Base-by-base conservation (phyloP, 805 yeast genomes). In the Ascoidea rubescens region DNA sequence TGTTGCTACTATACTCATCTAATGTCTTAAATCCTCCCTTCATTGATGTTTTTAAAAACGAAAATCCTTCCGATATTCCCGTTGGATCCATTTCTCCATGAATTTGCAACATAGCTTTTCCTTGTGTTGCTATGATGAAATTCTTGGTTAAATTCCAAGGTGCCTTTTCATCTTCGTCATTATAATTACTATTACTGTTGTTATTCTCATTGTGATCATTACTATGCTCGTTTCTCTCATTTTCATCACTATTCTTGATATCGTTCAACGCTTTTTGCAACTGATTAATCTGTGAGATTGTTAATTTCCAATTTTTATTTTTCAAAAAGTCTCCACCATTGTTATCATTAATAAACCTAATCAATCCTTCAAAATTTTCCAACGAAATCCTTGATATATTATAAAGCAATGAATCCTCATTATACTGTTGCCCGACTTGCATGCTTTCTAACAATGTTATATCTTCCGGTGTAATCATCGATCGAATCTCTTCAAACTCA, bases 71-170 rank as follows among this genome's bases (percentile, higher is more conserved):
- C 2, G 96, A 93, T 56, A 86, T 79, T 30, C 95, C 96, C 0
- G 96, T 81, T 1, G 96, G 95, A 64, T 93, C 98, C 49, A 98
- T 98, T 51, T 83, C 90, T 12, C 96, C 96, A 62, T 87, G 87
- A 31, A 93, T 77, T 62, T 89, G 96, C 47, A 93, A 73, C 97
- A 93, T 93, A 0, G 97, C 95, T 61, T 95, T 90, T 52, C 96
- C 95, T 63, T 90, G 98, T 30, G 96, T 89, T 2, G 98, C 93
- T 64, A 82, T 87, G 52, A 90, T 80, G 62, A 93, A 93, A 65
- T 93, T 93, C 55, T 88, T 75, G 0, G 96, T 82, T n/a, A 84
- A 73, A 64, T 87, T 90, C 99, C 99, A 93, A 0, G 96, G 91
- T 0, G 97, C 83, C 50, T 83, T 80, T 44, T 75, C 78, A 45